These are phyloP conservation scores for Yamadazyma conglobata DNA, from an alignment of 1,139 yeast species.

Conservation along the genomic window DNA sequence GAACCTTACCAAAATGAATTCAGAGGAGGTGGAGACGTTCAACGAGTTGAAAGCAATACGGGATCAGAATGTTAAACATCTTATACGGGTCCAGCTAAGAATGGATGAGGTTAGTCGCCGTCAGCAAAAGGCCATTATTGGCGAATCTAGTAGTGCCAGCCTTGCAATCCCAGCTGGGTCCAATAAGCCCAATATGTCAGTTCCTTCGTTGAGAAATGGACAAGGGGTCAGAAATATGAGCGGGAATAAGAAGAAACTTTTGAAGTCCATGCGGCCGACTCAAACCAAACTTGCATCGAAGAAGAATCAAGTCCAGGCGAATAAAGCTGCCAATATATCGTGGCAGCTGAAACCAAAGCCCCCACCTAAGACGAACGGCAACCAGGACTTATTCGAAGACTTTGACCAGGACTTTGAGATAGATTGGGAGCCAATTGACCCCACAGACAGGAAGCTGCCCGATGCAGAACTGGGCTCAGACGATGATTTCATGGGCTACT, in stretches of 20 bases:
- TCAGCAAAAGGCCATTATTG: conserved; percentile 9
- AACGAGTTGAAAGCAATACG: conserved; percentile 47
- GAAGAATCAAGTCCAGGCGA: conserved; percentile 23
- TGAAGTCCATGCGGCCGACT: conserved; percentile 35
- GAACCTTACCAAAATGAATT: conserved; percentile 27
- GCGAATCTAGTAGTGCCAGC: not conserved
- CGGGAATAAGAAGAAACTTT: conserved; percentile 19
- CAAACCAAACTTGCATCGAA: conserved; percentile 10
- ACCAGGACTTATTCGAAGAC: conserved; percentile 36
- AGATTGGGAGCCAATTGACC: conserved; percentile 28
- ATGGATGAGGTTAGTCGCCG: conserved; percentile 36
- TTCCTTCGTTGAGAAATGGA: conserved; percentile 28
- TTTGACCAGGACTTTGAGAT: conserved; percentile 41
- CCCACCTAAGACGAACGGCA: conserved; percentile 7
- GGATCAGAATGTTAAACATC: conserved; percentile 49
- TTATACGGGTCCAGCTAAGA: conserved; percentile 40
- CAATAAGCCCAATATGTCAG: conserved; percentile 12
- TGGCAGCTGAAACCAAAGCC: conserved; percentile 30
- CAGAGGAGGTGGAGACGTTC: conserved; percentile 42
- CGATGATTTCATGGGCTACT: conserved; percentile 2
- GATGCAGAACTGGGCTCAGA: conserved; percentile 1
- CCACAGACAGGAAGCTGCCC: conserved; percentile 5
- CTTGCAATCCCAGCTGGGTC: conserved; percentile 2
- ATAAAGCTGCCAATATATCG: conserved; percentile 46
- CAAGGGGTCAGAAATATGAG: conserved; percentile 11